phyloP scores from a whole-genome alignment of 2,329 filamentous ascomycete genomes.

The Phaeosphaeriaceae sp. region DNA sequence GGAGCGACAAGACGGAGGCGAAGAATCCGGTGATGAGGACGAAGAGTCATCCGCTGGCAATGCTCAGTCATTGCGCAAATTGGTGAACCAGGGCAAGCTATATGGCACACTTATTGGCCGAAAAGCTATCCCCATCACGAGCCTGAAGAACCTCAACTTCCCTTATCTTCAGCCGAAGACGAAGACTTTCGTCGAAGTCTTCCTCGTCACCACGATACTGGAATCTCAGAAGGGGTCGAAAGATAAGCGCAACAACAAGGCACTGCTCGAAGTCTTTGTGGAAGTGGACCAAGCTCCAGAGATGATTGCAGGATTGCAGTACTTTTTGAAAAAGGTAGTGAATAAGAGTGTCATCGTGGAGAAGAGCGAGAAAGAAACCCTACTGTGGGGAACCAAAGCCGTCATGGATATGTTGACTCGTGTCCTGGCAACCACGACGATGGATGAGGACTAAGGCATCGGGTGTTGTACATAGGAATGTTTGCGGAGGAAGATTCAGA shows the following conservation, averaged over 20 bases:
- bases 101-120: constrained; percentile 69
- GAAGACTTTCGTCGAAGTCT: constrained; percentile 77
- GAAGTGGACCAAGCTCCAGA: constrained; percentile 69
- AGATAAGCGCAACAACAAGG: constrained; percentile 60
- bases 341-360: constrained; percentile 65
- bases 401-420: constrained; percentile 47
- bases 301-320: constrained; percentile 76
- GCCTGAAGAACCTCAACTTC: constrained; percentile 76
- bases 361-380: constrained; percentile 59
- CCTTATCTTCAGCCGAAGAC: constrained; percentile 79
- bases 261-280: constrained; percentile 71
- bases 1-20: constrained; percentile 72
- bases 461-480: neutral
- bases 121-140: constrained; percentile 63
- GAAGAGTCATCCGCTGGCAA: constrained; percentile 55
- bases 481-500: neutral
- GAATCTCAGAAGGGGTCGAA: constrained; percentile 63
- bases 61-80: constrained; percentile 60
- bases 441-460: constrained; percentile 48
- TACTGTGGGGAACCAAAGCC: constrained; percentile 54
- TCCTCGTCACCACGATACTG: constrained; percentile 78
- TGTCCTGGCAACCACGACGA: constrained; percentile 38
- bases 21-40: constrained; percentile 63
- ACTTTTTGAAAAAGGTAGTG: constrained; percentile 79
- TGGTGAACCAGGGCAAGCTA: constrained; percentile 73